These are phyloP conservation scores for Phytophthora pinifolia DNA, from an alignment of 352 stramenopile species.

Conservation along the genomic window DNA sequence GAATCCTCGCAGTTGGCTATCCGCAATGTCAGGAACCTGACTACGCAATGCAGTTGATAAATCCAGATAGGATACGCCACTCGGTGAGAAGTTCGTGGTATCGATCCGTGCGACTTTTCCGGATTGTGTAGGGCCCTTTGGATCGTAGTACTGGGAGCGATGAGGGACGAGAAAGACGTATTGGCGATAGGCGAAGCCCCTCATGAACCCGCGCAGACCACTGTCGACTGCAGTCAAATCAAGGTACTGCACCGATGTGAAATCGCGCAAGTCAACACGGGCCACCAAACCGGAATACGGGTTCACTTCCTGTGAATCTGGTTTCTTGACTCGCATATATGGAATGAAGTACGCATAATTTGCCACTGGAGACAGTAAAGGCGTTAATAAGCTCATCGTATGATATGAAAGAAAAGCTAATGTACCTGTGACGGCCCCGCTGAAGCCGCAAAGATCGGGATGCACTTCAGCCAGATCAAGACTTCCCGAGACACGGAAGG, in stretches of 20 bases:
- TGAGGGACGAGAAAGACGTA: slow-evolving; percentile 73
- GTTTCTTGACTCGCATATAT: slow-evolving; percentile 50
- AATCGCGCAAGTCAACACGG: slow-evolving; percentile 64
- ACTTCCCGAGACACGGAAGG: slow-evolving; percentile 40
- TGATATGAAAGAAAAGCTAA: not conserved
- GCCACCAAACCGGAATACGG: slow-evolving; percentile 67
- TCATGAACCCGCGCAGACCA: slow-evolving; percentile 64
- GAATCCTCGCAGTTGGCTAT: slow-evolving; percentile 68
- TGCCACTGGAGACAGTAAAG: slow-evolving; percentile 35
- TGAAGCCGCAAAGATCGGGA: slow-evolving; percentile 63
- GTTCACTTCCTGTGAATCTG: slow-evolving; percentile 30
- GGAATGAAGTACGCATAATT: slow-evolving; percentile 79
- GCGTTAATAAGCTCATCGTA: not conserved
- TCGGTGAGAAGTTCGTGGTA: slow-evolving; percentile 57
- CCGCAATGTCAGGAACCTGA: slow-evolving; percentile 67
- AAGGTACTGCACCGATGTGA: slow-evolving; percentile 48
- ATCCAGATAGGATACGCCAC: slow-evolving; percentile 55
- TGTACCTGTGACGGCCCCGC: slow-evolving; percentile 53
- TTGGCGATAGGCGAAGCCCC: slow-evolving; percentile 73
- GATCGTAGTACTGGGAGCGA: slow-evolving; percentile 34
- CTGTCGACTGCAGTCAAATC: slow-evolving; percentile 50
- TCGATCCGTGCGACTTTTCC: slow-evolving; percentile 77
- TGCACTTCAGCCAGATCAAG: slow-evolving; percentile 57
- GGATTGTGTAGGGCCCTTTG: slow-evolving; percentile 27
- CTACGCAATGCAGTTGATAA: slow-evolving; percentile 51